phyloP scores from a whole-genome alignment of 1,139 yeast genomes.

The Hyphopichia fennica region DNA sequence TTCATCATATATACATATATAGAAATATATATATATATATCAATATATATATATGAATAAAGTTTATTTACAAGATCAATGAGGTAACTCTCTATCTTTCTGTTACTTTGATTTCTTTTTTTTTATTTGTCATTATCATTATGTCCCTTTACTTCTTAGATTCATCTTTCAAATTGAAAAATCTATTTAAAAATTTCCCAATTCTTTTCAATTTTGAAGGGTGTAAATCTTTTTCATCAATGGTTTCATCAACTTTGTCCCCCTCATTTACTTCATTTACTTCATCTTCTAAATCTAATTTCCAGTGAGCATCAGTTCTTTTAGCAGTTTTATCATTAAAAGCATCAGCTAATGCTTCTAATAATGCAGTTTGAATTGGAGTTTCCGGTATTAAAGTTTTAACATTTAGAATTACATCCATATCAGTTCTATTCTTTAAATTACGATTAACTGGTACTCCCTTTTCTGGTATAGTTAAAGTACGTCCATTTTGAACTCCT shows the following conservation, averaged over 20 bases:
- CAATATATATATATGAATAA: too few relatives aligned
- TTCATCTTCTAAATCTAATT: slow-evolving; percentile 35
- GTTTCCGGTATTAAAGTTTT: slow-evolving; percentile 73
- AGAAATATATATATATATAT: too few relatives aligned
- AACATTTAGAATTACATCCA: slow-evolving; percentile 74
- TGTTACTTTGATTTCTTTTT: too few relatives aligned
- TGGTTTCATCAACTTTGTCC: slow-evolving; percentile 18
- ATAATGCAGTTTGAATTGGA: slow-evolving; percentile 85
- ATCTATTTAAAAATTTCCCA: slow-evolving; percentile 61
- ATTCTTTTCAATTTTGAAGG: slow-evolving; percentile 60
- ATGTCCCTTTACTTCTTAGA: slow-evolving; percentile 5
- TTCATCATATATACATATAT: too few relatives aligned
- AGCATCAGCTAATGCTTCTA: slow-evolving; percentile 94
- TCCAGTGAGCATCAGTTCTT: slow-evolving; percentile 62
- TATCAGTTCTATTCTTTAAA: slow-evolving; percentile 68
- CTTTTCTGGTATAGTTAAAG: slow-evolving; percentile 75
- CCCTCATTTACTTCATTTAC: too few relatives aligned
- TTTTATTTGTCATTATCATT: neutral
- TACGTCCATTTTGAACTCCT: slow-evolving; percentile 80
- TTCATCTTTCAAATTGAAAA: slow-evolving; percentile 55
- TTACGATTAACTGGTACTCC: slow-evolving; percentile 78
- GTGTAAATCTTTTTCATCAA: slow-evolving; percentile 46
- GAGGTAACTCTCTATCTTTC: too few relatives aligned
- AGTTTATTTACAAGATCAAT: too few relatives aligned
- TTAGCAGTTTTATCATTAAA: slow-evolving; percentile 78